A percentile compares a stretch with the other conserved stretches of the same genome.
phyloP scores from a whole-genome alignment of 768 basidiomycete species.

The Suillus cothurnatus region DNA sequence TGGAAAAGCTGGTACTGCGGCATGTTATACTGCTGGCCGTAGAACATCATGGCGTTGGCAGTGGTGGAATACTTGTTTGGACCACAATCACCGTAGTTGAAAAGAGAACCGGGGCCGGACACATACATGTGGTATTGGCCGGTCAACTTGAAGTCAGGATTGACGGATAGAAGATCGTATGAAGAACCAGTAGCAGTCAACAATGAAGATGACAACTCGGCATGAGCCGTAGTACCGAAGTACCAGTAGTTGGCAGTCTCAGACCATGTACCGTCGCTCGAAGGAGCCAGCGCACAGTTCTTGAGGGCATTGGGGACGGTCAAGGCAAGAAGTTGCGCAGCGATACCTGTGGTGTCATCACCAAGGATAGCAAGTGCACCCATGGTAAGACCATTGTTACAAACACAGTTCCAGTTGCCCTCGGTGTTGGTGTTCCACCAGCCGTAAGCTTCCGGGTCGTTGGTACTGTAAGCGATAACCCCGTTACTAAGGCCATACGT shows the following conservation, averaged over 20 bases:
- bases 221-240: slow-evolving; percentile 89
- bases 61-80: slow-evolving; percentile 96
- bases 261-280: slow-evolving; percentile 84
- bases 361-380: slow-evolving; percentile 88
- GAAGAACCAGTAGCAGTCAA: slow-evolving; percentile 84
- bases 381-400: slow-evolving; percentile 87
- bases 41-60: slow-evolving; percentile 86
- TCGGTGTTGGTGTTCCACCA: slow-evolving; percentile 80
- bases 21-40: slow-evolving; percentile 64
- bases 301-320: slow-evolving; percentile 74
- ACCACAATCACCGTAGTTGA: slow-evolving; percentile 63
- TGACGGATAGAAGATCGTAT: slow-evolving; percentile 68
- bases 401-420: slow-evolving; percentile 99
- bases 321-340: slow-evolving; percentile 62
- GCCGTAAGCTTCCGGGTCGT: slow-evolving; percentile 42
- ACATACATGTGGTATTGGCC: slow-evolving; percentile 91
- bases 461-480: slow-evolving; percentile 48
- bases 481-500: slow-evolving; percentile 77
- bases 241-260: slow-evolving; percentile 97
- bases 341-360: slow-evolving; percentile 77
- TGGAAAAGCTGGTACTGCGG: slow-evolving; percentile 87
- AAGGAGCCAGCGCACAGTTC: slow-evolving; percentile 70
- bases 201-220: slow-evolving; percentile 86
- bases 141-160: slow-evolving; percentile 72
- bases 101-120: slow-evolving; percentile 81